Base-by-base conservation (phyloP, 2,329 filamentous ascomycete species). In the Coniochaeta pulveracea region DNA sequence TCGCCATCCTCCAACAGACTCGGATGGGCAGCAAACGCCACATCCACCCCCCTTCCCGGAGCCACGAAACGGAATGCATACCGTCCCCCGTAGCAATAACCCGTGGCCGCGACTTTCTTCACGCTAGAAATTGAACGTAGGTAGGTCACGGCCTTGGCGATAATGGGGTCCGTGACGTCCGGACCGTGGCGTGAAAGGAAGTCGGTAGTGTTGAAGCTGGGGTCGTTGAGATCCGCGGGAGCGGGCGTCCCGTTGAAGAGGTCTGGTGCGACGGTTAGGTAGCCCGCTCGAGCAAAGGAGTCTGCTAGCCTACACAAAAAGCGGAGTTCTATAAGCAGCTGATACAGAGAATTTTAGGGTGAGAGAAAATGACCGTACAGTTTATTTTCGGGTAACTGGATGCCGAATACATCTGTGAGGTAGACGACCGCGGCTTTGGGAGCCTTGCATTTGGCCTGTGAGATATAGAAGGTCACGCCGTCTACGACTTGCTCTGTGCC, bases 1-100 rank as follows among this genome's bases (percentile, higher is more conserved):
- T 84, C 80, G 1, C 63, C 65, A 18, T 66, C 61, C 2, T 67
- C 58, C 4, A 81, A 64, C 39, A 76, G 65, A 23, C 67, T 74
- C 0, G 79, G 79, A 47, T 84, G 78, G 1, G 77, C 79, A 7
- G 67, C 63, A 43, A 66, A 83, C 4, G 69, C 76, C 6, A 49
- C 77, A 35, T 77, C 64, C 16, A 76, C 60, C 4, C 60, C 63
- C 36, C 62, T 59, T n/a, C 64, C 66, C 26, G 55, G 49, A 25
- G 60, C 63, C 17, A 74, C 54, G 47, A 63, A 70, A 36, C 75
- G 58, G 37, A 67, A 66, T 5, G 69, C 54, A 42, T 67, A 72
- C 26, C 69, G 71, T 11, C 69, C 75, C 2, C 77, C 76, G 45
- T 75, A 80, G 51, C 76, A 80, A 52, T 80, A 80, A 3, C 76